Base-by-base conservation (phyloP, 768 basidiomycete species). In the Kwoniella sp. region DNA sequence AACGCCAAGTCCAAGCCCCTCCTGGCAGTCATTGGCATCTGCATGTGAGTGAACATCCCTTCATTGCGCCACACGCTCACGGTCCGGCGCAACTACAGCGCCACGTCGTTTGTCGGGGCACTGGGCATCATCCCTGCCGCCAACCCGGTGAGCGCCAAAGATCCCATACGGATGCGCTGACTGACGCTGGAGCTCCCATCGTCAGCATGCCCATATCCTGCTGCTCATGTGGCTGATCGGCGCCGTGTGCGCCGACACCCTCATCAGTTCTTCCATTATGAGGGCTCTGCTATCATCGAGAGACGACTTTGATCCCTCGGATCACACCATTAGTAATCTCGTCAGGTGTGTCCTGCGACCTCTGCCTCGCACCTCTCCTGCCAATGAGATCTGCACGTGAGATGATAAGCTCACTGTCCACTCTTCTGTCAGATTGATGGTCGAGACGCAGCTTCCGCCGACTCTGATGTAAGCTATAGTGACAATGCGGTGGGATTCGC, bases 361-460 rank as follows among this genome's bases (percentile, higher is more conserved):
- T 4, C 23, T 32, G 12, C 26, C 9, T 12, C 17, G 8, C 9
- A 23, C 27, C 14, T n/a, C 1, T 29, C 5, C 17, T 20, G 5
- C 23, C 17, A 3, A 22, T 23, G 9, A 38, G 1, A 8, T 5
- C 12, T 12, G 6, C 26, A 19, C 6, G 17, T 31, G 26, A n/a
- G n/a, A n/a, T n/a, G n/a, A n/a, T n/a, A n/a, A n/a, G n/a, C n/a
- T n/a, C n/a, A n/a, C 42, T 2, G 26, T 15, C 22, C 20, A 5
- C 10, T 27, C 27, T 17, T n/a, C 17, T 23, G 14, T 15, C 28
- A 53, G 51, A 20, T 8, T 46, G 3, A 29, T 53, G 17, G n/a
- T 53, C n/a, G 44, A 46, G 37, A 53, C 51, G 20, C 44, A 45
- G 29, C 26, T 53, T 20, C 41, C 51, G 11, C 41, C 51, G 5